phyloP scores from a whole-genome alignment of 139 green algal species.

The Tetradesmus lagerheimii region DNA sequence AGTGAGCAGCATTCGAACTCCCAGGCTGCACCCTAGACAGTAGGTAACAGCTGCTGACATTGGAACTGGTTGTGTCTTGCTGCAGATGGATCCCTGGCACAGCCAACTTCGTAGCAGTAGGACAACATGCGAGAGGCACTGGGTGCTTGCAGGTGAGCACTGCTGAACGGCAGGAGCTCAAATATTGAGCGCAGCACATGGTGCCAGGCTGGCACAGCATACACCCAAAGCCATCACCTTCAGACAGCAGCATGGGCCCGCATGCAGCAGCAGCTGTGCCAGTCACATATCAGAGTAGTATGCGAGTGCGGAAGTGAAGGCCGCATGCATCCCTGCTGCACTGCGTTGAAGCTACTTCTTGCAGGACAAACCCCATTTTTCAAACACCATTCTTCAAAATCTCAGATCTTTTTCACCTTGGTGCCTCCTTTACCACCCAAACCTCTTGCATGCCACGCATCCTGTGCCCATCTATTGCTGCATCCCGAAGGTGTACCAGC shows the following conservation, averaged over 20 bases:
- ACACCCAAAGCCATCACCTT: no score
- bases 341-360: neutral
- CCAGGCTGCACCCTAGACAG: neutral
- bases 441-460: neutral
- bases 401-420: no score
- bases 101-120: slow-evolving; percentile 83
- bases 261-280: neutral
- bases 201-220: neutral
- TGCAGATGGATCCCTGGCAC: slow-evolving; percentile 89
- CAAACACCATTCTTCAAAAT: no score
- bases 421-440: neutral
- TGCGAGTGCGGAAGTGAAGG: no score
- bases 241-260: no score
- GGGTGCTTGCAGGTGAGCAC: slow-evolving; percentile 79
- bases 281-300: no score
- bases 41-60: neutral
- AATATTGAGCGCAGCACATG: neutral
- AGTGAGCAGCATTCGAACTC: slow-evolving; percentile 53
- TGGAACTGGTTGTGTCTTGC: neutral
- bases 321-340: neutral
- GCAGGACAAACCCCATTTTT: no score
- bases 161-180: neutral
- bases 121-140: slow-evolving; percentile 75
- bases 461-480: neutral
- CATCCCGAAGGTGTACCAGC: slow-evolving; percentile 74